Percentiles rank a stretch among this genome's conserved stretches.
phyloP scores from a whole-genome alignment of 1,284 basidiomycete genomes.

The Malassezia nana region DNA sequence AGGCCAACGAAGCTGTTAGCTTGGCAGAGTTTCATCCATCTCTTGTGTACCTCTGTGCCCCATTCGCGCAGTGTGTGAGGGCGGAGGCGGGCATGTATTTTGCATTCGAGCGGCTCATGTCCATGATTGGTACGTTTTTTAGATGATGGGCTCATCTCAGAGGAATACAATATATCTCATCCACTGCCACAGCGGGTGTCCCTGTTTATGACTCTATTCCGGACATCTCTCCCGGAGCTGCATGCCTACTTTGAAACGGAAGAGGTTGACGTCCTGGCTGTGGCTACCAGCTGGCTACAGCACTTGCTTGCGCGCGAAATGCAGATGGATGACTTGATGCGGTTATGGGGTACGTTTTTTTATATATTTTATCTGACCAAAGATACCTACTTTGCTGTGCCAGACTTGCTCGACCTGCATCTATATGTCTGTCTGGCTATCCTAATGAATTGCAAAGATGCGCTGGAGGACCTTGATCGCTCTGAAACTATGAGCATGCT shows the following conservation, averaged over 20 bases:
- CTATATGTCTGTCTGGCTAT: constrained; percentile 48
- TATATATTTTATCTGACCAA: neutral
- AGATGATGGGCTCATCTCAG: constrained; percentile 1
- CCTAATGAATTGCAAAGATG: constrained; percentile 47
- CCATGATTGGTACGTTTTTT: constrained; percentile 19
- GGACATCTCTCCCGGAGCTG: constrained; percentile 46
- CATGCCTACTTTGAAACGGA: constrained; percentile 49
- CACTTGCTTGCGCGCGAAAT: constrained; percentile 43
- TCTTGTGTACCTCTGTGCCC: constrained; percentile 44
- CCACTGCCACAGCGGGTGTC: constrained; percentile 40
- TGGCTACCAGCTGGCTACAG: constrained; percentile 45
- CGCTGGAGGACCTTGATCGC: constrained; percentile 47
- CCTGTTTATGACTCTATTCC: constrained; percentile 46
- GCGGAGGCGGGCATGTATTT: constrained; percentile 49
- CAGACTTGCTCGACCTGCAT: constrained; percentile 45
- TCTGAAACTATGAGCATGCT: constrained; percentile 46
- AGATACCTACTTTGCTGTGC: constrained; percentile 47
- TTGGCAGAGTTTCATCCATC: constrained; percentile 39
- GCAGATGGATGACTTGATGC: constrained; percentile 42
- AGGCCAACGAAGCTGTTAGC: neutral
- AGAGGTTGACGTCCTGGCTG: constrained; percentile 42
- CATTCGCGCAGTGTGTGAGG: constrained; percentile 45
- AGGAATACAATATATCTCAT: constrained; percentile 24
- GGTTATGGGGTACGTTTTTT: constrained; percentile 35
- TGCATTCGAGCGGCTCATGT: constrained; percentile 47